These are phyloP conservation scores for Trametes villosa DNA, from an alignment of 768 basidiomycete species.

Conservation along the genomic window DNA sequence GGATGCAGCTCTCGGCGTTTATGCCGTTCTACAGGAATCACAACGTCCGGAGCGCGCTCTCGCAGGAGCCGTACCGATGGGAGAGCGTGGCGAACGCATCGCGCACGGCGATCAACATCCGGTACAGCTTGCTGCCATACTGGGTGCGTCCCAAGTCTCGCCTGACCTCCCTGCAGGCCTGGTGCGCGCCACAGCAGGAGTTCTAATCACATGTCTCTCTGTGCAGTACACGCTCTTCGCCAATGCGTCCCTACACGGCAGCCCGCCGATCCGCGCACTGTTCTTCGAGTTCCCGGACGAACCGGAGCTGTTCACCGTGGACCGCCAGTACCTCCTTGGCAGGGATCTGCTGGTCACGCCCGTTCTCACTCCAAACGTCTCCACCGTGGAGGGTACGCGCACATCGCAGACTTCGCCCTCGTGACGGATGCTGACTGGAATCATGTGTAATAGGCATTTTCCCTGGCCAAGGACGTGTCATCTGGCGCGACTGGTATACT, in stretches of 20 bases:
- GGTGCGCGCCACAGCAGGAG: neutral
- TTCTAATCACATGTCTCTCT: neutral
- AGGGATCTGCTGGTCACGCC: slow-evolving; percentile 75
- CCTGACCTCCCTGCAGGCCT: neutral
- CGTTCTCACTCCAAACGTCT: slow-evolving; percentile 68
- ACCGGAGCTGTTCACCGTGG: slow-evolving; percentile 61
- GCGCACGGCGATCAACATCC: slow-evolving; percentile 67
- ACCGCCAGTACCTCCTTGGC: slow-evolving; percentile 76
- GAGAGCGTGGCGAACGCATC: slow-evolving; percentile 78
- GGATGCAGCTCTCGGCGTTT: slow-evolving; percentile 88
- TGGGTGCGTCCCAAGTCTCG: slow-evolving; percentile 57
- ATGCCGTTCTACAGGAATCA: slow-evolving; percentile 85
- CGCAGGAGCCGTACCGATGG: slow-evolving; percentile 86
- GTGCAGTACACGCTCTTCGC: slow-evolving; percentile 73
- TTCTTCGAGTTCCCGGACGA: slow-evolving; percentile 82
- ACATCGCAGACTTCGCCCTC: neutral
- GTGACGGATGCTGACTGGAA: neutral
- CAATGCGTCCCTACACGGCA: slow-evolving; percentile 63
- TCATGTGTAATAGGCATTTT: slow-evolving; percentile 53
- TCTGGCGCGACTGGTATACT: slow-evolving; percentile 80
- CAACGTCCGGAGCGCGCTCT: slow-evolving; percentile 62
- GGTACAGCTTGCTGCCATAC: slow-evolving; percentile 77
- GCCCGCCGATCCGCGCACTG: slow-evolving; percentile 74
- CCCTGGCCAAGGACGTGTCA: slow-evolving; percentile 60
- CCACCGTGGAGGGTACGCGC: slow-evolving; percentile 64